Conservation (phyloP, 108 stramenopile species). For the Nannochloropsis salina region DNA sequence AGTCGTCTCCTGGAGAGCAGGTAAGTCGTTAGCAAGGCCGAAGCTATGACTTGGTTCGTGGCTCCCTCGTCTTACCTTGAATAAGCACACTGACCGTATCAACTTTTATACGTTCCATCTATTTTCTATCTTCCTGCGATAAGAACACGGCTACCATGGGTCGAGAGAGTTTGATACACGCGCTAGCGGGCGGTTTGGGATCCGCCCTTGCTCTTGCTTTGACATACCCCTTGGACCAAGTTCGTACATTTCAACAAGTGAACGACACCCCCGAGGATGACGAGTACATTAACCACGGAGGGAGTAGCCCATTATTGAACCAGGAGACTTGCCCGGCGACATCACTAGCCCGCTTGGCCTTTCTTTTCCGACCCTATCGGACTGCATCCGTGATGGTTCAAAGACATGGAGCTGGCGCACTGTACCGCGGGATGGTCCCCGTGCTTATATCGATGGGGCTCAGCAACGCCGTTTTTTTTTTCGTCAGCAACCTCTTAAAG, state of each 20-base stretch:
- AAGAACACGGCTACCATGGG: neutral
- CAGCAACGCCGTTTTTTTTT: constrained; percentile 46
- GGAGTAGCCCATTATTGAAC: neutral
- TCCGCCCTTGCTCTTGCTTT: constrained; percentile 33
- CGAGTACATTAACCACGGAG: neutral
- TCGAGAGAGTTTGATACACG: constrained; percentile 32
- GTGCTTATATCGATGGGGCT: constrained; percentile 42
- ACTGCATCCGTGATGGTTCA: neutral
- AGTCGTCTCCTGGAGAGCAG: too few relatives aligned
- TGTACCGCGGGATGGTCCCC: neutral
- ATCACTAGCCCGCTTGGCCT: neutral
- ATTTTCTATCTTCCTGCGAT: neutral
- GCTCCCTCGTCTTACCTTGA: too few relatives aligned
- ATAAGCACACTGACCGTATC: too few relatives aligned
- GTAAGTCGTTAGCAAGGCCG: too few relatives aligned
- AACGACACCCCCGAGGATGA: neutral
- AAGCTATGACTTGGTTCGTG: too few relatives aligned
- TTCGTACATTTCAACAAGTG: constrained; percentile 39
- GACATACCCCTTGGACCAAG: constrained; percentile 47
- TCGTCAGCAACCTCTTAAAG: constrained; percentile 39
- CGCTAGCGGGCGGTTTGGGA: constrained; percentile 38
- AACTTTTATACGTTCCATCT: neutral
- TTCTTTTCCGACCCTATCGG: neutral
- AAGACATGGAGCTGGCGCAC: neutral
- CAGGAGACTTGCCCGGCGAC: neutral